phyloP scores from a whole-genome alignment of 352 stramenopile species.

The Blastocystis sp. region DNA sequence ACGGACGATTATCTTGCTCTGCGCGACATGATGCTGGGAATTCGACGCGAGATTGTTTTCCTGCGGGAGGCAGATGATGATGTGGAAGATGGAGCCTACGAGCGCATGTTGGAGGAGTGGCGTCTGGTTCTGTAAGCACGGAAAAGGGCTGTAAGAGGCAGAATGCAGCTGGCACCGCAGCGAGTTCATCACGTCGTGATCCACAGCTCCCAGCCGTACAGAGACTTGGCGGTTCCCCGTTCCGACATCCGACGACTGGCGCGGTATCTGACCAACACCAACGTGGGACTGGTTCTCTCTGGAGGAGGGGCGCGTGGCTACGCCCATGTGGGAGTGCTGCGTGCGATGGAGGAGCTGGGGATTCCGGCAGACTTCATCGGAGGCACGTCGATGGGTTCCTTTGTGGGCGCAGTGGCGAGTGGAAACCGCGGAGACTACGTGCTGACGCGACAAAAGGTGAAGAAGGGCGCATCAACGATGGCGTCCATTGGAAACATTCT shows the following conservation, averaged over 20 bases:
- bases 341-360: slow-evolving; percentile 77
- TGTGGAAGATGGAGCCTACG: slow-evolving; percentile 3
- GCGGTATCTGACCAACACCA: slow-evolving; percentile 77
- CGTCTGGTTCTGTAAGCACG: background rate
- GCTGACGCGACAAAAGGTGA: slow-evolving; percentile 4
- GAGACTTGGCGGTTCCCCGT: background rate
- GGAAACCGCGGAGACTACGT: slow-evolving; percentile 30
- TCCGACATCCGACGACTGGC: slow-evolving; percentile 68
- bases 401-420: slow-evolving; percentile 31
- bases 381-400: slow-evolving; percentile 65
- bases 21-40: background rate
- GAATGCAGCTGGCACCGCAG: slow-evolving; percentile 6
- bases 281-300: slow-evolving; percentile 80
- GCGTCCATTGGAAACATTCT: background rate
- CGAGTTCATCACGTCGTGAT: slow-evolving; percentile 38
- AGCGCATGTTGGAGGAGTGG: slow-evolving; percentile 40
- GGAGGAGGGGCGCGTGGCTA: slow-evolving; percentile 80
- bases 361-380: slow-evolving; percentile 82
- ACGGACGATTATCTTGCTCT: background rate
- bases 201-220: background rate
- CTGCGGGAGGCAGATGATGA: slow-evolving; percentile 18
- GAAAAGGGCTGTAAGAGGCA: background rate
- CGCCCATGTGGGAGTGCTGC: slow-evolving; percentile 82
- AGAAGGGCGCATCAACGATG: background rate
- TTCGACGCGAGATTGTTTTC: slow-evolving; percentile 50